These are phyloP conservation scores for Myxozyma neglecta DNA, from an alignment of 805 yeast species.

Conservation along the genomic window DNA sequence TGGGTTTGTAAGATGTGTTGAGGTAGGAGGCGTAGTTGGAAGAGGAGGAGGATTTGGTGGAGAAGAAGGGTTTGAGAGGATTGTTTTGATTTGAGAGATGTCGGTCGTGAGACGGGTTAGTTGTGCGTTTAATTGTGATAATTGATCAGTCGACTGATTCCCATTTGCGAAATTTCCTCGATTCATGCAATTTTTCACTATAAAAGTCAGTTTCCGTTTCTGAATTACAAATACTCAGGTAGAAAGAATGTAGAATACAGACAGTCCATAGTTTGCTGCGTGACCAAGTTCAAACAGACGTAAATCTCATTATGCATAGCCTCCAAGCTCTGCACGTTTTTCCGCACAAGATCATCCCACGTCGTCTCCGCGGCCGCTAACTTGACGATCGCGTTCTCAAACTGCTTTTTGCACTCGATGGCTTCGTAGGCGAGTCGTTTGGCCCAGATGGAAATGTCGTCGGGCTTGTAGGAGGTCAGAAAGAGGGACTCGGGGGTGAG, in stretches of 20 bases:
- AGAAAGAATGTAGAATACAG: background rate
- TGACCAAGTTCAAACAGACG: no score
- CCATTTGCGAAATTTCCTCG: no score
- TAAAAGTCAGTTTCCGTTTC: no score
- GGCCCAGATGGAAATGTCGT: constrained; percentile 12
- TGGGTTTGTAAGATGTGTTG: background rate
- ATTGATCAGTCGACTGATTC: background rate
- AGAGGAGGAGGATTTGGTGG: background rate
- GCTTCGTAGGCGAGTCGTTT: constrained; percentile 19
- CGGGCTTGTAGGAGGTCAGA: background rate
- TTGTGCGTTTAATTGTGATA: background rate
- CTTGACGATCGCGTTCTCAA: constrained; percentile 1
- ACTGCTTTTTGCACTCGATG: constrained; percentile 1
- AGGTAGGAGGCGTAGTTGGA: background rate
- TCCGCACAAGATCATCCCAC: background rate
- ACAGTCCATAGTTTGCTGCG: constrained; percentile 1
- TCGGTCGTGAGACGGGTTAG: background rate
- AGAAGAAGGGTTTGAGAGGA: background rate
- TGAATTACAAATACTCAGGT: background rate
- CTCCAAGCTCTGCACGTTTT: background rate
- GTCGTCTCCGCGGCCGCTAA: constrained; percentile 4
- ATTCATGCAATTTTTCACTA: no score
- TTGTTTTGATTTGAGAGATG: constrained; percentile 4
- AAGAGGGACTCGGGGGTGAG: background rate
- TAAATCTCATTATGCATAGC: no score